phyloP scores from a whole-genome alignment of 352 stramenopile genomes.

The Pythium brassicae region DNA sequence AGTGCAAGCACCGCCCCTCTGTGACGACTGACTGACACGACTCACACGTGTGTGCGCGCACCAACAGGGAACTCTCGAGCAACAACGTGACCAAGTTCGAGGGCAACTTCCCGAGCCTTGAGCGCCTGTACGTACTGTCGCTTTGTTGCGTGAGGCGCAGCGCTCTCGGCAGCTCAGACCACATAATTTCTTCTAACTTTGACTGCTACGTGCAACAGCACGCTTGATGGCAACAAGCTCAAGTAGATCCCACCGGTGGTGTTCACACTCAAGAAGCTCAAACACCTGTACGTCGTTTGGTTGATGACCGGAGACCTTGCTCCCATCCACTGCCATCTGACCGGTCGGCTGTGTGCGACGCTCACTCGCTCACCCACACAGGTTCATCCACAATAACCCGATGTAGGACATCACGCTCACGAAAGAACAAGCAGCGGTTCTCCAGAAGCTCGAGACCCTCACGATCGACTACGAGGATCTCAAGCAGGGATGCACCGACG shows the following conservation, averaged over 20 bases:
- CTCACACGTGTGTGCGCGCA: neutral
- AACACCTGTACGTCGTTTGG: neutral
- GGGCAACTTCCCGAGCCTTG: constrained; percentile 7
- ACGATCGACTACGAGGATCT: neutral
- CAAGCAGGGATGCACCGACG: neutral
- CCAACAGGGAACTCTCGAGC: neutral
- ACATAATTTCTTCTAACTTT: no score
- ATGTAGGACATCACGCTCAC: constrained; percentile 2
- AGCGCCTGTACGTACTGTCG: neutral
- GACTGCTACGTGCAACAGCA: neutral
- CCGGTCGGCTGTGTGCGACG: neutral
- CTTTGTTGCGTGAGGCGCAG: neutral
- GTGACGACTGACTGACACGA: neutral
- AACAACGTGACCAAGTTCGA: neutral
- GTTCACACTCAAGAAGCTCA: neutral
- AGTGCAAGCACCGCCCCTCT: neutral
- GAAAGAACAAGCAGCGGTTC: neutral
- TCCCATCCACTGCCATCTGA: no score
- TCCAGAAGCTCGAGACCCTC: neutral
- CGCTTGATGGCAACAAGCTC: neutral
- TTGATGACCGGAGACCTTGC: no score
- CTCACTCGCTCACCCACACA: neutral
- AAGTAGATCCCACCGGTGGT: neutral
- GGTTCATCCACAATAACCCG: neutral
- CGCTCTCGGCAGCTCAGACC: no score